Evolutionary conservation across 495 filamentous ascomycete species (phyloP), one percentile per base, ranked within the genome.

Genomic region (Tuber indicum): DNA sequence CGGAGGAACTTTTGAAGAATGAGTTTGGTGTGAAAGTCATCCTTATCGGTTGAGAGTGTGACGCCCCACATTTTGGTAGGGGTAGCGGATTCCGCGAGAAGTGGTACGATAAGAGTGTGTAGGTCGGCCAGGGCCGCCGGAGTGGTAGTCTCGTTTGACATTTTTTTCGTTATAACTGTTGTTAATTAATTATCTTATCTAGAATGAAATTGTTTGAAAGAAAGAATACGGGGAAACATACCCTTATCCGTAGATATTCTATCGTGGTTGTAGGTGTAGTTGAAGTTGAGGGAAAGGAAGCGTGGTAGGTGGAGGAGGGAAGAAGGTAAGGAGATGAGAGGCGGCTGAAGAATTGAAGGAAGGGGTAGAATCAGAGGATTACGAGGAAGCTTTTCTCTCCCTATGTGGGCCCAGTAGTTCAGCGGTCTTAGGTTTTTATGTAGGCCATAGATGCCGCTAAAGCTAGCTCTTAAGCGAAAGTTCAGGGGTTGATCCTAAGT

Each of bases 1-100:
- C 94, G 92, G 45, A 97, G 89, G 85, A 94, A 97, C 86, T 97
- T 97, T 82, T 96, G 93, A 73, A 97, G 84, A 70, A 97, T 88
- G 76, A 96, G 90, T 81, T 90, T 89, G n/a, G 91, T 94, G 70
- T 89, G 90, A 69, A 94, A 86, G 81, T 92, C 88, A 8, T 82
- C 85, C 23, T 86, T 86, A 62, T 89, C 88, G 47, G 83, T 75
- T 14, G 86, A 84, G 47, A 89, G 86, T 42, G 81, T 81, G 62
- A 97, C 88, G 19, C 94, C 94, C 90, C 93, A 97, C 86, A 96
- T 90, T 84, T 96, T 92, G 58, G 85, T 83, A 81, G 94, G 87
- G 43, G 85, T 85, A 12, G 87, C 84, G 16, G 26, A 32, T 46
- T 86, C 85, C 42, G 82, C 81, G 72, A 90, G 82, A 74, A 91